Evolutionary conservation across 768 basidiomycete genomes (phyloP).

Genomic region (Rubroboletus satanas): DNA sequence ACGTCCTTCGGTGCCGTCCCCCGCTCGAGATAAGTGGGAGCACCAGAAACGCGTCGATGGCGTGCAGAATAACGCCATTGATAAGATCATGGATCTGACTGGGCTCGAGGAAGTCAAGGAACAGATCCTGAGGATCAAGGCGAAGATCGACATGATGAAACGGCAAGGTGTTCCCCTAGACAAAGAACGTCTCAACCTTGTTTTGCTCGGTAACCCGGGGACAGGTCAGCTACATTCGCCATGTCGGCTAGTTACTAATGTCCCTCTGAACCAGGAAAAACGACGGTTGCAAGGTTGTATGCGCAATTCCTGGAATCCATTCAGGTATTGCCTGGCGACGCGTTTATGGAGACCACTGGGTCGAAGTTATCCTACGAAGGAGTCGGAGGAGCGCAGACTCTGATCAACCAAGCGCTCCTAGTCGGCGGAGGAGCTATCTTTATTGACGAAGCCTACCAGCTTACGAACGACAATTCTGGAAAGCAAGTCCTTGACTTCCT

Average conservation of each 20-base stretch:
- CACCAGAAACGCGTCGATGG: constrained; percentile 49
- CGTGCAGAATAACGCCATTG: constrained; percentile 47
- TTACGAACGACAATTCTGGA: constrained; percentile 47
- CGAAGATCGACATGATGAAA: constrained; percentile 43
- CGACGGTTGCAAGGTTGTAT: constrained; percentile 47
- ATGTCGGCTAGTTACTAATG: background rate
- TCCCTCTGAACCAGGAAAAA: constrained; percentile 6
- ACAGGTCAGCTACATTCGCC: constrained; percentile 62
- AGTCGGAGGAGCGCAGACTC: constrained; percentile 30
- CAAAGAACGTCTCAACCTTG: constrained; percentile 57
- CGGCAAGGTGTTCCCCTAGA: constrained; percentile 49
- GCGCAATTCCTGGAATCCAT: constrained; percentile 58
- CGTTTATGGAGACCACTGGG: constrained; percentile 63
- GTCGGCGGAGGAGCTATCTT: constrained; percentile 65
- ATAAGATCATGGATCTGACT: constrained; percentile 61
- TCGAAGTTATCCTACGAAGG: constrained; percentile 56
- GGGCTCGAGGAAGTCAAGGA: constrained; percentile 63
- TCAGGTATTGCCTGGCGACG: constrained; percentile 46
- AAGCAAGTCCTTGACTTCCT: constrained; percentile 63
- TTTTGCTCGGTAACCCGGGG: constrained; percentile 65
- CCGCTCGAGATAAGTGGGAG: constrained; percentile 15
- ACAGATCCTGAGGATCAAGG: constrained; percentile 54
- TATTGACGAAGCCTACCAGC: constrained; percentile 70
- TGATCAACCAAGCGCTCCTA: constrained; percentile 42
- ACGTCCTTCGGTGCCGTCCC: constrained; percentile 10